phyloP scores from a whole-genome alignment of 306 rosid species.

The Sesbania bispinosa region DNA sequence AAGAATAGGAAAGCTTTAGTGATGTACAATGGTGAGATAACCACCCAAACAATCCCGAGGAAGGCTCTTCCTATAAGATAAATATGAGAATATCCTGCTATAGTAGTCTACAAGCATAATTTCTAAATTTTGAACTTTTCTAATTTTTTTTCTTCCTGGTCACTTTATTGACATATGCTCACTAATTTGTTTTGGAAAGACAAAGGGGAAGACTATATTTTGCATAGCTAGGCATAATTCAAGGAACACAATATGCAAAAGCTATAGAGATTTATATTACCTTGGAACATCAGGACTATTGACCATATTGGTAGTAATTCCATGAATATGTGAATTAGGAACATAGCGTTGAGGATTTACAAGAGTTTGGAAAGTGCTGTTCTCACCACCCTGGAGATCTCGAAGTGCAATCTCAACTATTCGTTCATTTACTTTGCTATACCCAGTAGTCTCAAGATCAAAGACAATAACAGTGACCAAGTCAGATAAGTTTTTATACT shows the following conservation, averaged over 20 bases:
- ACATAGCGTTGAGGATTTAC: no score
- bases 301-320: constrained; percentile 51
- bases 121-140: no score
- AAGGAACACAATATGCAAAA: background rate
- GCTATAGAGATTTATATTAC: constrained; percentile 30
- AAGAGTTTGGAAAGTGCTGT: constrained; percentile 70
- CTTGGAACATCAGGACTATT: constrained; percentile 58
- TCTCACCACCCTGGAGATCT: constrained; percentile 63
- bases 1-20: background rate
- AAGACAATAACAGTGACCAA: constrained; percentile 51
- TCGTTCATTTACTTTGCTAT: constrained; percentile 43
- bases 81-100: background rate
- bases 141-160: no score
- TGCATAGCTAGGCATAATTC: background rate
- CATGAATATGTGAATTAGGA: constrained; percentile 53
- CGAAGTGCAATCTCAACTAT: constrained; percentile 62
- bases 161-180: no score
- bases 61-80: background rate
- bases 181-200: no score
- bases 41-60: background rate
- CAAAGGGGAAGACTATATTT: background rate
- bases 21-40: background rate
- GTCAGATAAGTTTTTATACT: constrained; percentile 42
- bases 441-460: constrained; percentile 67
- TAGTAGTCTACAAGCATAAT: background rate